These are phyloP conservation scores for Beauveria varroae DNA, from an alignment of 2,329 filamentous ascomycete genomes.

Conservation along the genomic window DNA sequence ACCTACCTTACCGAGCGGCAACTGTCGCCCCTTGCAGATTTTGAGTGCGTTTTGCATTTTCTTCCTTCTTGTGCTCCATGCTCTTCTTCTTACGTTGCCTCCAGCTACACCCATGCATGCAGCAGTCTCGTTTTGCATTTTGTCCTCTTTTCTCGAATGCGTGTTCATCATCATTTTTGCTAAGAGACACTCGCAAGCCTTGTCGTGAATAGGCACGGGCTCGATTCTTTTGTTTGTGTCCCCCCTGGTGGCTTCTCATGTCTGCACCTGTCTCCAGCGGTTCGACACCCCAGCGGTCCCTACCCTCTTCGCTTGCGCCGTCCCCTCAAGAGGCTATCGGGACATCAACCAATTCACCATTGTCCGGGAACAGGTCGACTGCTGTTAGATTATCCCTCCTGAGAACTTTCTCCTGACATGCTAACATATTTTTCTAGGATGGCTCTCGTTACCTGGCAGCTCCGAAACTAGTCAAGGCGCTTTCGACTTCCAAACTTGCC, in stretches of 20 bases:
- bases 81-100: slow-evolving; percentile 9
- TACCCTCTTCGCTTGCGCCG: background rate
- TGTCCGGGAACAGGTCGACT: background rate
- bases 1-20: background rate
- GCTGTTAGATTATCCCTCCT: background rate
- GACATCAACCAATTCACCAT: background rate
- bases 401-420: slow-evolving; percentile 14
- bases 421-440: slow-evolving; percentile 16
- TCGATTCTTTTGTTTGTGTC: slow-evolving; percentile 10
- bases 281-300: slow-evolving; percentile 21
- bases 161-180: slow-evolving; percentile 21
- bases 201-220: slow-evolving; percentile 3
- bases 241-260: slow-evolving; percentile 20
- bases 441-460: slow-evolving; percentile 13
- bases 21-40: slow-evolving; percentile 1
- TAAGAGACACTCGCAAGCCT: background rate
- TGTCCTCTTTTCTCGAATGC: slow-evolving; percentile 22
- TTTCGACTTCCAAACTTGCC: slow-evolving; percentile 46
- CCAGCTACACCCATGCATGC: slow-evolving; percentile 6
- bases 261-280: slow-evolving; percentile 21
- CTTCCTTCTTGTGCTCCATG: background rate
- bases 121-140: slow-evolving; percentile 14
- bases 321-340: background rate
- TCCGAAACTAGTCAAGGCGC: slow-evolving; percentile 39
- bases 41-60: background rate